phyloP scores from a whole-genome alignment of 176 grass and related monocot genomes.

The Poa pratensis region DNA sequence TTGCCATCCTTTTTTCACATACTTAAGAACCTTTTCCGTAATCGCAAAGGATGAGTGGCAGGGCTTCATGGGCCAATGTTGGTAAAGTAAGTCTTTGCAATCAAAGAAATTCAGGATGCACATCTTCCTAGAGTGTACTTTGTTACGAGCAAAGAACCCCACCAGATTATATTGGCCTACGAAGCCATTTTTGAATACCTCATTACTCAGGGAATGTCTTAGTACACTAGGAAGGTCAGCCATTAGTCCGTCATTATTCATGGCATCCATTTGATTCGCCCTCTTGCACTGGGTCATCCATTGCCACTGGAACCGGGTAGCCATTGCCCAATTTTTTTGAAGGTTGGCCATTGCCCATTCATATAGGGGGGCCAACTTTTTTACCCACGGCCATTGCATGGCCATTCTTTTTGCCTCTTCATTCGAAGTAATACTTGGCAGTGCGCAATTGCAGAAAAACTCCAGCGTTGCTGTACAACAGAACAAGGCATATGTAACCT shows the following conservation, averaged over 20 bases:
- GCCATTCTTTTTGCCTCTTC: background rate
- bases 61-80: background rate
- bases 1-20: background rate
- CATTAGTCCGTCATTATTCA: too few species aligned
- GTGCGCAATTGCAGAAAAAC: background rate
- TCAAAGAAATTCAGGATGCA: background rate
- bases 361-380: background rate
- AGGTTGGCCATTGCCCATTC: background rate
- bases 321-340: background rate
- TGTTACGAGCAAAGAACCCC: background rate
- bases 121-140: background rate
- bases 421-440: background rate
- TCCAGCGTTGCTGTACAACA: background rate
- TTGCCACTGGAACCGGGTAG: background rate
- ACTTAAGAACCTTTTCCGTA: background rate
- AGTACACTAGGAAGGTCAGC: background rate
- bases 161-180: background rate
- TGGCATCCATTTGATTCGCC: background rate
- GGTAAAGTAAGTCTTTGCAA: background rate
- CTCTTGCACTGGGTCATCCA: background rate
- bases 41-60: background rate
- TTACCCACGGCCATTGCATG: background rate
- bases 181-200: background rate
- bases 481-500: slow-evolving; percentile 19
- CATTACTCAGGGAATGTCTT: background rate